These are phyloP conservation scores for Sporobolomyces phaffii DNA, from an alignment of 768 basidiomycete species.

Conservation along the genomic window DNA sequence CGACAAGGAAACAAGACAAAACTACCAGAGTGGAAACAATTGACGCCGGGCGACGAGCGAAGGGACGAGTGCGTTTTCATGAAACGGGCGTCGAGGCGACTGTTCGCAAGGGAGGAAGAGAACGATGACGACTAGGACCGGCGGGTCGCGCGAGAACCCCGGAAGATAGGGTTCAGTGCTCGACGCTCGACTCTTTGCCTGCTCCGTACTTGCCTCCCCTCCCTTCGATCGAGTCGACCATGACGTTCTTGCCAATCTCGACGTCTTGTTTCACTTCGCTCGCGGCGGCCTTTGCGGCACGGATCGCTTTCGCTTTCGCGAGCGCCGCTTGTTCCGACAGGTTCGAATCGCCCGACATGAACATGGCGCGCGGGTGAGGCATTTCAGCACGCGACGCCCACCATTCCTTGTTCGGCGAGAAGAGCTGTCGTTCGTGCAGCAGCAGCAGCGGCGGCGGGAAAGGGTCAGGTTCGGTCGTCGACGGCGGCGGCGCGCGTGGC, in stretches of 20 bases:
- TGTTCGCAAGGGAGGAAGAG: too few species aligned
- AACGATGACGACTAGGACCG: too few species aligned
- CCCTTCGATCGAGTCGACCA: slow-evolving; percentile 7
- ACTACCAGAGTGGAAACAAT: too few species aligned
- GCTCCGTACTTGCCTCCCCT: slow-evolving; percentile 51
- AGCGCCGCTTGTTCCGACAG: slow-evolving; percentile 44
- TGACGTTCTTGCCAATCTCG: slow-evolving; percentile 42
- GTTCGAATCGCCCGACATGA: not conserved
- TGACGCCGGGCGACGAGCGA: too few species aligned
- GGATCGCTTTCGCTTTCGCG: slow-evolving; percentile 66
- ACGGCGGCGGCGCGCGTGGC: too few species aligned
- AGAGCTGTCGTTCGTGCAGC: too few species aligned
- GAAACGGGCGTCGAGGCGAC: too few species aligned
- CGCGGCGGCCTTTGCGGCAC: slow-evolving; percentile 79
- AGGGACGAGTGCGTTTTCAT: too few species aligned
- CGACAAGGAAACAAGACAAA: too few species aligned
- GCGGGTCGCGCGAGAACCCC: not conserved
- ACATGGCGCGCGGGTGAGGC: slow-evolving; percentile 18
- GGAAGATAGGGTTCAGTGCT: slow-evolving; percentile 21
- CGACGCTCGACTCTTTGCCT: slow-evolving; percentile 41
- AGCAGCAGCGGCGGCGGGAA: too few species aligned
- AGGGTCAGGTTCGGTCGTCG: too few species aligned
- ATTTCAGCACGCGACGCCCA: not conserved
- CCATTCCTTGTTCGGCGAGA: not conserved
- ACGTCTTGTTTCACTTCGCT: slow-evolving; percentile 46